Percentiles rank a stretch among this genome's conserved stretches.
These are phyloP conservation scores for Crucihimalaya himalaica DNA, from an alignment of 345 rosid species.

Conservation along the genomic window DNA sequence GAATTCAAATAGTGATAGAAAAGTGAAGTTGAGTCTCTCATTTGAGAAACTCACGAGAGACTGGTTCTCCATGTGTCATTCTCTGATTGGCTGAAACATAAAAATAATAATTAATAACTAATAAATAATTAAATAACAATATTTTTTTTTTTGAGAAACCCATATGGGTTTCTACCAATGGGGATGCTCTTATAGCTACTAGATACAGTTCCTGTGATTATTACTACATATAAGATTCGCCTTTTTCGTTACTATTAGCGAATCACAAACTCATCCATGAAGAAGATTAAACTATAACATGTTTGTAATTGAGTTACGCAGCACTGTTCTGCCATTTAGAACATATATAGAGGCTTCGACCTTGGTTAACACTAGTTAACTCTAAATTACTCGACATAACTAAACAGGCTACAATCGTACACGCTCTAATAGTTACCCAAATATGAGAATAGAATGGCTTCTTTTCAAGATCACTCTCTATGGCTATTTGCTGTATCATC, in stretches of 20 bases:
- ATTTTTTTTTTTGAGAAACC: too few species aligned
- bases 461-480: slow-evolving; percentile 49
- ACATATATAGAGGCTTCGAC: too few species aligned
- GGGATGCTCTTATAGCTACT: slow-evolving; percentile 79
- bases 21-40: too few species aligned
- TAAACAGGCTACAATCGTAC: neutral
- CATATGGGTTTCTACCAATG: too few species aligned
- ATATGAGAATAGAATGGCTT: slow-evolving; percentile 45
- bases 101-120: too few species aligned
- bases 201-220: slow-evolving; percentile 68
- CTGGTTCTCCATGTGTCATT: too few species aligned
- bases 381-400: neutral
- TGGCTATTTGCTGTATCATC: slow-evolving; percentile 96
- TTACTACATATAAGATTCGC: slow-evolving; percentile 57
- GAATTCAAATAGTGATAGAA: too few species aligned
- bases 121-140: too few species aligned
- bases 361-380: neutral
- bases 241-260: slow-evolving; percentile 44
- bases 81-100: too few species aligned
- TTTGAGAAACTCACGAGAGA: too few species aligned
- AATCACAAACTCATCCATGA: neutral
- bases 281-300: slow-evolving; percentile 34
- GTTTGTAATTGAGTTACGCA: too few species aligned
- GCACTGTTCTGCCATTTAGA: too few species aligned
- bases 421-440: neutral